Conservation (phyloP, 2,329 filamentous ascomycete genomes). For the Trichoderma sp. region DNA sequence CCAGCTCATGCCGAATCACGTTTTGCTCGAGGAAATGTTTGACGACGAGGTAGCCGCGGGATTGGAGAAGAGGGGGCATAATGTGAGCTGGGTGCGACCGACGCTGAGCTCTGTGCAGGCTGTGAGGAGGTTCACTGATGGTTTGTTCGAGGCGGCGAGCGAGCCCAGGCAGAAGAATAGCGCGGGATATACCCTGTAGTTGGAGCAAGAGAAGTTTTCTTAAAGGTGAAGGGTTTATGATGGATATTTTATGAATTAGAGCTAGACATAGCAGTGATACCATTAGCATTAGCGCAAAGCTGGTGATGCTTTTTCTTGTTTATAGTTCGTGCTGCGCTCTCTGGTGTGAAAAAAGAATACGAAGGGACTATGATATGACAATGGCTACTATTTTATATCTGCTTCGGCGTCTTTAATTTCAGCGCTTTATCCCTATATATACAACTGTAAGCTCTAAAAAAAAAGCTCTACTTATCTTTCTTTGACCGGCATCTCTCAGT, state of each 20-base stretch:
- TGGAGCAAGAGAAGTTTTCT: background rate
- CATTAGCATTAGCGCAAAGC: constrained; percentile 10
- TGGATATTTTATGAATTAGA: constrained; percentile 1
- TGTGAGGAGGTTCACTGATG: constrained; percentile 62
- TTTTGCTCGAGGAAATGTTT: constrained; percentile 70
- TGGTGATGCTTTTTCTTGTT: background rate
- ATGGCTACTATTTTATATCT: background rate
- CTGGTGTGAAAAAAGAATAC: background rate
- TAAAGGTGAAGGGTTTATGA: background rate
- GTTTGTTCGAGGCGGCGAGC: constrained; percentile 75
- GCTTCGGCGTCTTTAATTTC: background rate
- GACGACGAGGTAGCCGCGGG: constrained; percentile 66
- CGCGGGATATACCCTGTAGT: constrained; percentile 59
- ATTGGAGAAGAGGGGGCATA: constrained; percentile 68
- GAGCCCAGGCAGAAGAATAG: constrained; percentile 77
- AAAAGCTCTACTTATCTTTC: background rate
- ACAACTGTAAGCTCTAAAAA: background rate
- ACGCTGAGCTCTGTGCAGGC: constrained; percentile 73
- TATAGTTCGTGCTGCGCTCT: background rate
- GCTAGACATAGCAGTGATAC: constrained; percentile 15
- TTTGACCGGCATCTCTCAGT: background rate
- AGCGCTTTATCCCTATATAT: background rate
- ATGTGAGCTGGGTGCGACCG: constrained; percentile 68
- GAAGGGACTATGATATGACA: background rate
- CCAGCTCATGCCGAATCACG: constrained; percentile 74